Evolutionary conservation across 768 basidiomycete genomes (phyloP), one percentile per base, ranked within the genome.

Genomic region (Xerocomus potaroensis): DNA sequence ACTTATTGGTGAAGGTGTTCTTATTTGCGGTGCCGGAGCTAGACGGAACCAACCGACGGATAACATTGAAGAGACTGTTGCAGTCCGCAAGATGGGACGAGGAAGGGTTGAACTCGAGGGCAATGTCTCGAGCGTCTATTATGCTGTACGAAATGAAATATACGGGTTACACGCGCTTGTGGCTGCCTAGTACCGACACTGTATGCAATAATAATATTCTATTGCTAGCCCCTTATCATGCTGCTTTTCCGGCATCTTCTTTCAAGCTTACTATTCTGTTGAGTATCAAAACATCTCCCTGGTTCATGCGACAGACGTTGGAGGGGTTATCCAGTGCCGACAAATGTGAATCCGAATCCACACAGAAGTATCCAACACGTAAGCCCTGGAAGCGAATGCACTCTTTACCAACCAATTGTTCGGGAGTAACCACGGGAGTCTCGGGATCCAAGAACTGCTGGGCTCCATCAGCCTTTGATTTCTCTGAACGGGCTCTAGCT

Each of bases 351-450:
- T 97, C 94, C 65, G 83, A 86, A 65, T 99, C 96, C 22, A 98
- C 72, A 16, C 90, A 79, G 61, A 99, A 98, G 72, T 97, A 99
- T 3, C 87, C 96, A 38, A 97, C 84, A 9, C 96, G 83, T 60
- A 97, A 74, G 8, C 93, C 96, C 69, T 99, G 96, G 83, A 99
- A 98, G 31, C 96, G 79, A 45, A 98, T 78, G 62, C 86, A 90
- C 67, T 98, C 96, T 65, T 87, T 87, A 22, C 88, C 95, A 36
- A 90, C 79, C 32, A 95, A 74, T 65, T 91, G 88, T 45, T 82
- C 84, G 4, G 64, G 60, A 6, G 83, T 88, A 18, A 84, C 83
- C 40, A 78, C 76, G 1, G 89, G 91, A 22, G 81, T 87, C 45
- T 75, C 77, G 29, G 76, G 76, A 29, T 69, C 64, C 29, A 63